phyloP scores from a whole-genome alignment of 495 filamentous ascomycete species.

The Podospora pseudopauciseta region DNA sequence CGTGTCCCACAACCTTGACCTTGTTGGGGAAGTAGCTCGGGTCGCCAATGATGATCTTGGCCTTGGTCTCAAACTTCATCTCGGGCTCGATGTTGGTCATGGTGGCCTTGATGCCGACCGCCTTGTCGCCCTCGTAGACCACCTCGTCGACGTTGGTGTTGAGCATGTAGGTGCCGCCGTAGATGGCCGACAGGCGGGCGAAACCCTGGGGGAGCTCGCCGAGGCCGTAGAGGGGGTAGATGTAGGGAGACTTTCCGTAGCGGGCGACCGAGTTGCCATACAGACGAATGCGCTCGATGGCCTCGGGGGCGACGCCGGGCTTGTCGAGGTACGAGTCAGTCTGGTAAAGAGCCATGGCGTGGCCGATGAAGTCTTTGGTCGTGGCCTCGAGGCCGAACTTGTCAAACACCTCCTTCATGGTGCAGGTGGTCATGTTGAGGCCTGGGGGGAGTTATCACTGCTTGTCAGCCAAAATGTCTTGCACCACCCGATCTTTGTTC shows the following conservation, averaged over 20 bases:
- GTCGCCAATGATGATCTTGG: conserved; percentile 93
- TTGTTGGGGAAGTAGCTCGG: conserved; percentile 95
- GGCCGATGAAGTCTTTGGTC: conserved; percentile 93
- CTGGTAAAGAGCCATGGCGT: conserved; percentile 94
- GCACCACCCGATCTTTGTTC: no score
- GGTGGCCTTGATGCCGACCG: conserved; percentile 90
- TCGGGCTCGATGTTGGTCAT: conserved; percentile 80
- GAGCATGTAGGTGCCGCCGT: conserved; percentile 98
- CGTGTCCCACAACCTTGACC: conserved; percentile 77
- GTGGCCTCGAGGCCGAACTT: conserved; percentile 91
- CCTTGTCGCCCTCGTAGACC: conserved; percentile 73
- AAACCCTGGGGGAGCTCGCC: conserved; percentile 98
- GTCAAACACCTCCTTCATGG: conserved; percentile 96
- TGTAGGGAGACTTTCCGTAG: conserved; percentile 98
- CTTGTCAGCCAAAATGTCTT: neutral
- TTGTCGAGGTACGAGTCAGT: conserved; percentile 80
- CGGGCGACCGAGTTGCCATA: conserved; percentile 98
- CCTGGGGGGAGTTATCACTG: conserved; percentile 48
- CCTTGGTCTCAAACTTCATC: conserved; percentile 94
- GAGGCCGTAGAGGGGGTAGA: conserved; percentile 96
- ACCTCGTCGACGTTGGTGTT: conserved; percentile 92
- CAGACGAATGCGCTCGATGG: conserved; percentile 86
- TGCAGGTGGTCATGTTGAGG: conserved; percentile 70
- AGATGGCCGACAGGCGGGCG: conserved; percentile 93
- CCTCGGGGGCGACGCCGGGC: conserved; percentile 72